A percentile compares a stretch with the other conserved stretches of the same genome.
These are phyloP conservation scores for Neopestalotiopsis clavispora DNA, from an alignment of 2,329 filamentous ascomycete genomes.

Conservation along the genomic window DNA sequence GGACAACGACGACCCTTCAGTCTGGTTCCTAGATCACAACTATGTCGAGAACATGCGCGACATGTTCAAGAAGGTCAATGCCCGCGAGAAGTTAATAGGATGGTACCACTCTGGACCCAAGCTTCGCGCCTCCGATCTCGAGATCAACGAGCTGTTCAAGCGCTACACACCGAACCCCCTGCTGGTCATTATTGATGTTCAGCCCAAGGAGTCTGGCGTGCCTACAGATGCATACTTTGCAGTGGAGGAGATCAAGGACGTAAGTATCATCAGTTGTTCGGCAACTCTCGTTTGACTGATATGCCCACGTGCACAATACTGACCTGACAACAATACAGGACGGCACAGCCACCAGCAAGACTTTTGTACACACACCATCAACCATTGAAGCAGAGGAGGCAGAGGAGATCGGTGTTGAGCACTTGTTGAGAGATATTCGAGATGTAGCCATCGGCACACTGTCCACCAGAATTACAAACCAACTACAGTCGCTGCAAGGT, in stretches of 20 bases:
- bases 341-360: constrained; percentile 94
- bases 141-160: constrained; percentile 99
- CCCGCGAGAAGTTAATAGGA: constrained; percentile 96
- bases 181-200: constrained; percentile 96
- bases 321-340: constrained; percentile 62
- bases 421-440: constrained; percentile 95
- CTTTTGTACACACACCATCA: constrained; percentile 97
- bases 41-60: constrained; percentile 99
- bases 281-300: background rate
- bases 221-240: constrained; percentile 99
- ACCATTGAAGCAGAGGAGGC: constrained; percentile 99
- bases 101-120: constrained; percentile 99
- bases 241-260: constrained; percentile 99
- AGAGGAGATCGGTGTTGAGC: constrained; percentile 98
- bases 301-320: background rate
- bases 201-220: constrained; percentile 96
- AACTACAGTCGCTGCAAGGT: constrained; percentile 95
- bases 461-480: constrained; percentile 95
- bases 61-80: constrained; percentile 99
- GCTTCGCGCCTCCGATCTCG: constrained; percentile 91
- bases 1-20: constrained; percentile 96
- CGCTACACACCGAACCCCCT: constrained; percentile 96
- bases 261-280: constrained; percentile 50
- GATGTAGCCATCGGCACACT: constrained; percentile 97
- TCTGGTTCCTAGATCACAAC: constrained; percentile 99